phyloP scores from a whole-genome alignment of 2,329 filamentous ascomycete species.

The Mollisia scopiformis region DNA sequence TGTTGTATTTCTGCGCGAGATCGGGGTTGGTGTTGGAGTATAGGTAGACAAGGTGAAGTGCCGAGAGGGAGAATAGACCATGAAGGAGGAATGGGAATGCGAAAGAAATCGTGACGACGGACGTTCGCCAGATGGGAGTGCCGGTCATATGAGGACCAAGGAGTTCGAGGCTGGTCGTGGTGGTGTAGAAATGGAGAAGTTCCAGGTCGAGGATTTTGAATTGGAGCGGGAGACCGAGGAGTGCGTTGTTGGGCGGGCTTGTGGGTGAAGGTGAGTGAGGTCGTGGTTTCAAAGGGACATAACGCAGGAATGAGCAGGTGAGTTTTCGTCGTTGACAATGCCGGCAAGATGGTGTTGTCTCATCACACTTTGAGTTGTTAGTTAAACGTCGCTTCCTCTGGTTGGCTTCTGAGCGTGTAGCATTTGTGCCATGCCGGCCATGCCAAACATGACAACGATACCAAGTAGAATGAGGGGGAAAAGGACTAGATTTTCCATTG shows the following conservation, averaged over 20 bases:
- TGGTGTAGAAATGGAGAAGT: conserved; percentile 22
- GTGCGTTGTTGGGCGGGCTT: not conserved
- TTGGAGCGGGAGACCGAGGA: not conserved
- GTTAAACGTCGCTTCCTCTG: not conserved
- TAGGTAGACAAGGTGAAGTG: conserved; percentile 36
- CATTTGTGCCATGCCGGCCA: conserved; percentile 20
- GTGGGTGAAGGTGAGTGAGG: not conserved
- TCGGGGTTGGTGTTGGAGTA: conserved; percentile 7
- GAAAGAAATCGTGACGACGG: conserved; percentile 11
- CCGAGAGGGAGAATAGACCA: conserved; percentile 33
- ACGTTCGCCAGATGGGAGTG: conserved; percentile 10
- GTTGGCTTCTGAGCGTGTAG: conserved; percentile 7
- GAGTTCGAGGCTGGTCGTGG: conserved; percentile 14
- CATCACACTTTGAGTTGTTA: conserved; percentile 17
- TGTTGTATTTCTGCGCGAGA: conserved; percentile 25
- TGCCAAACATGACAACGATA: conserved; percentile 7
- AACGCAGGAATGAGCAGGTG: conserved; percentile 18
- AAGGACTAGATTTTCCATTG: conserved; percentile 12
- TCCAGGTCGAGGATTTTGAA: conserved; percentile 17
- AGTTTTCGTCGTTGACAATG: conserved; percentile 17
- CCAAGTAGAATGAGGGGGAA: not conserved
- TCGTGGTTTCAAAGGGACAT: conserved; percentile 5
- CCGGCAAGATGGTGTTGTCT: conserved; percentile 19
- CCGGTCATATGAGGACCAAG: conserved; percentile 13
- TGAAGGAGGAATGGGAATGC: conserved; percentile 32